These are phyloP conservation scores for Vigna trinervia DNA, from an alignment of 306 rosid genomes.

Conservation along the genomic window DNA sequence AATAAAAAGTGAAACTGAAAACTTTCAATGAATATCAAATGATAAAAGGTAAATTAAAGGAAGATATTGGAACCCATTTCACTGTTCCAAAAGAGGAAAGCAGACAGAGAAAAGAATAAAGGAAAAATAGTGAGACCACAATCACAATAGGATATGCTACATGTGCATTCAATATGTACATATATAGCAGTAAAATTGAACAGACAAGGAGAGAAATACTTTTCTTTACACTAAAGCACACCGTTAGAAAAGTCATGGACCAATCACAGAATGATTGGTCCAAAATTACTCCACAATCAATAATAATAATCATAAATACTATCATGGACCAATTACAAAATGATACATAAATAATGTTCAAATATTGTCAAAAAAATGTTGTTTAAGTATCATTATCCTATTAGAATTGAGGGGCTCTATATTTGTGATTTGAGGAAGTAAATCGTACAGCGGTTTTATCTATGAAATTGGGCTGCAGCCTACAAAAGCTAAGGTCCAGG, in stretches of 20 bases:
- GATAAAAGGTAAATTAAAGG: neutral
- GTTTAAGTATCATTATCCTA: too few species aligned
- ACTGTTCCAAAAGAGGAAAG: neutral
- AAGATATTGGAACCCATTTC: neutral
- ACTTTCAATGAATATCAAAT: neutral
- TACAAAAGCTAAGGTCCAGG: slow-evolving; percentile 1
- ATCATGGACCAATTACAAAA: too few species aligned
- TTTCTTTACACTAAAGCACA: neutral
- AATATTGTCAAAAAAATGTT: too few species aligned
- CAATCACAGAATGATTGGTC: too few species aligned
- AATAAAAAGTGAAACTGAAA: neutral
- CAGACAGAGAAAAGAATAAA: neutral
- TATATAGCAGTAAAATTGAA: neutral
- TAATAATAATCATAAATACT: too few species aligned
- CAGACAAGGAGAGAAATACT: neutral
- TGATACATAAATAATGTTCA: too few species aligned
- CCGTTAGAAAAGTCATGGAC: neutral
- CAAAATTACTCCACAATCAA: too few species aligned
- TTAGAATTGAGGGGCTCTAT: neutral
- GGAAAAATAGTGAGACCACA: neutral
- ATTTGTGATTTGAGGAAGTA: neutral
- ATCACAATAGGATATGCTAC: neutral
- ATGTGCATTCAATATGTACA: neutral
- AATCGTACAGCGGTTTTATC: neutral
- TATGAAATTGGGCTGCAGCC: slow-evolving; percentile 8